A percentile compares a stretch with the other conserved stretches of the same genome.
These are phyloP conservation scores for Camellia sinensis DNA, from an alignment of 148 eudicot genomes.

Conservation along the genomic window DNA sequence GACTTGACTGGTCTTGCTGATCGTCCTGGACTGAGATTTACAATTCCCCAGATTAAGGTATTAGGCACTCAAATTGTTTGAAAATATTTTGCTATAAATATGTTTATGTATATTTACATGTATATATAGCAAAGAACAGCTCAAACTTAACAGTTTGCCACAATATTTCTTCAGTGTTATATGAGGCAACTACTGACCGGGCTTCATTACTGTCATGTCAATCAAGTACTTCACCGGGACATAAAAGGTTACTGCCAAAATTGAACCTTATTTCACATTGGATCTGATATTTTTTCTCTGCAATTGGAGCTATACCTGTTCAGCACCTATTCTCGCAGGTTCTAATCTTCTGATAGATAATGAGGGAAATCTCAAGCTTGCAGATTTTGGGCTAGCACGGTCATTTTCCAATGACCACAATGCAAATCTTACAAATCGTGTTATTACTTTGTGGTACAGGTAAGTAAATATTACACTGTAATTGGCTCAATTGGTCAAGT, in stretches of 20 bases:
- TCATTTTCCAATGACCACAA: conserved; percentile 45
- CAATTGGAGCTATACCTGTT: not conserved
- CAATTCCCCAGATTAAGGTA: conserved; percentile 41
- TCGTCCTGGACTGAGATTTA: conserved; percentile 62
- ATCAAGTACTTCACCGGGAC: conserved; percentile 81
- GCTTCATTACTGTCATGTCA: conserved; percentile 76
- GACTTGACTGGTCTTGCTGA: conserved; percentile 68
- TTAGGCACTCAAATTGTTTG: not conserved
- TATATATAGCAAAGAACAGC: conserved; percentile 6
- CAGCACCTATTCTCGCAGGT: conserved; percentile 34
- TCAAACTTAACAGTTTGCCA: conserved; percentile 13
- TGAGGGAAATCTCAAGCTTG: conserved; percentile 80
- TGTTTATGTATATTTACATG: not conserved
- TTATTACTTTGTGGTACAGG: conserved; percentile 62
- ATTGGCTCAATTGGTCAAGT: not conserved
- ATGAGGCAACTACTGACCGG: conserved; percentile 77
- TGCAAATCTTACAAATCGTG: conserved; percentile 64
- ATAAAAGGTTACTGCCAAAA: conserved; percentile 51
- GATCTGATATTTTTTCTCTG: not conserved
- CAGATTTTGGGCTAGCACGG: conserved; percentile 78
- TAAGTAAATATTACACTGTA: conserved; percentile 17
- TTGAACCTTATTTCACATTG: not conserved
- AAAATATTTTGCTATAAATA: not conserved
- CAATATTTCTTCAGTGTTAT: conserved; percentile 51
- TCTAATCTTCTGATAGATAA: conserved; percentile 80